phyloP scores from a whole-genome alignment of 768 basidiomycete species.

The Galerina marginata region DNA sequence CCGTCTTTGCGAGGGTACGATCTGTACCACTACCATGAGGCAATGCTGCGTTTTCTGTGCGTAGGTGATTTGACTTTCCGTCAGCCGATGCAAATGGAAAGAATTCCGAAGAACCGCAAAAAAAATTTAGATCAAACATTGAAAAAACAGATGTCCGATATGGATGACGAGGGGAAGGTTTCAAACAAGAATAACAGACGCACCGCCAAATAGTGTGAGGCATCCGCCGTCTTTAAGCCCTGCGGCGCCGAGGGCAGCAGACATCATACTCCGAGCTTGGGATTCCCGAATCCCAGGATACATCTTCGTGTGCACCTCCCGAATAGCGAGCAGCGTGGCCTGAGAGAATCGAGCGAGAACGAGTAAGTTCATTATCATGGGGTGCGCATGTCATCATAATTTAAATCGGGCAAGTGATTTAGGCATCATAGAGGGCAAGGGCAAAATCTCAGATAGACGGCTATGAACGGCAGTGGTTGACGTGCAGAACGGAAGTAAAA shows the following conservation, averaged over 20 bases:
- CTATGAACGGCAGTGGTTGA: not conserved
- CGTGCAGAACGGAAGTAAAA: not conserved
- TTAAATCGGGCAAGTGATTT: slow-evolving; percentile 4
- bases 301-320: slow-evolving; percentile 63
- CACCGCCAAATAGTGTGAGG: slow-evolving; percentile 82
- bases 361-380: slow-evolving; percentile 6
- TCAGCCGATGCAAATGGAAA: not conserved
- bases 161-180: slow-evolving; percentile 5
- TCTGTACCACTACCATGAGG: slow-evolving; percentile 86
- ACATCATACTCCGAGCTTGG: slow-evolving; percentile 62
- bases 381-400: slow-evolving; percentile 1
- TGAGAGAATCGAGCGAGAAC: slow-evolving; percentile 34
- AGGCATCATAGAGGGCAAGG: not conserved
- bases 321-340: slow-evolving; percentile 81
- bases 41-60: slow-evolving; percentile 80
- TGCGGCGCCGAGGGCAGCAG: slow-evolving; percentile 55
- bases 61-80: not conserved
- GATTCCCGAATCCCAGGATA: slow-evolving; percentile 80
- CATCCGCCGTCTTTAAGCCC: slow-evolving; percentile 66
- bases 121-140: not conserved
- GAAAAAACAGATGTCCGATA: not conserved
- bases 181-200: slow-evolving; percentile 24
- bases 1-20: slow-evolving; percentile 54
- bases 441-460: slow-evolving; percentile 9
- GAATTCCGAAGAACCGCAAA: not conserved